phyloP scores from a whole-genome alignment of 192 early-diverging fungal genomes.

The Rhizophagus clarus region DNA sequence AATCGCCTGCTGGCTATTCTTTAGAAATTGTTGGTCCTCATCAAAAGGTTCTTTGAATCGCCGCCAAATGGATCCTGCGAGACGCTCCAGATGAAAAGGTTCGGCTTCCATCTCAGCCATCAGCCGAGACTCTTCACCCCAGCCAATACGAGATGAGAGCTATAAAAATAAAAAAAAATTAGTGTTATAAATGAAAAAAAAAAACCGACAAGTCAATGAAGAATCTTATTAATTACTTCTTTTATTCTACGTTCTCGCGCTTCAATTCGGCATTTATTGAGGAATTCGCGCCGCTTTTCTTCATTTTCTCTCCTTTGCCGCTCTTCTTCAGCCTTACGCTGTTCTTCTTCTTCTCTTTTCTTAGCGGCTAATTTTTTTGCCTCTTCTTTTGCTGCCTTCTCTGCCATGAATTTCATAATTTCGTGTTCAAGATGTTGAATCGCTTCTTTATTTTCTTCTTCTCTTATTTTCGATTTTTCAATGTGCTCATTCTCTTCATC shows the following conservation, averaged over 20 bases:
- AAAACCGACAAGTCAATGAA: not conserved
- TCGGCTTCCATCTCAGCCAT: not conserved
- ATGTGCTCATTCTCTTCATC: not conserved
- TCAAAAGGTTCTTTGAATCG: not conserved
- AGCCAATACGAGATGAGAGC: not conserved
- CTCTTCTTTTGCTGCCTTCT: not conserved
- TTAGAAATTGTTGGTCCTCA: not conserved
- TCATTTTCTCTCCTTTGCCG: constrained; percentile 1
- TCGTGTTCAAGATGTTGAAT: not conserved
- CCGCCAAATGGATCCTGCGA: not conserved
- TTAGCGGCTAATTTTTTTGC: not conserved
- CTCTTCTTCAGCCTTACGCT: not conserved
- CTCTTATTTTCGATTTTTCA: not conserved
- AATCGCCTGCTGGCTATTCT: not conserved
- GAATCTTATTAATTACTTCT: not conserved
- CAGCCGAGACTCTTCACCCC: not conserved
- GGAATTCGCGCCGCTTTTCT: not conserved
- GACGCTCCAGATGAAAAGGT: not conserved
- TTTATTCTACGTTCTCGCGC: not conserved
- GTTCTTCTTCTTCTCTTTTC: not conserved
- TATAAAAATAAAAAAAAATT: not conserved
- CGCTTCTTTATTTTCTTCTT: not conserved
- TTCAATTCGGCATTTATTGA: not conserved
- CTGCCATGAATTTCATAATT: not conserved
- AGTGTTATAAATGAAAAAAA: not conserved